Percentiles rank a stretch among this genome's conserved stretches.
phyloP scores from a whole-genome alignment of 441 rosid species.

The Populus hybrid region DNA sequence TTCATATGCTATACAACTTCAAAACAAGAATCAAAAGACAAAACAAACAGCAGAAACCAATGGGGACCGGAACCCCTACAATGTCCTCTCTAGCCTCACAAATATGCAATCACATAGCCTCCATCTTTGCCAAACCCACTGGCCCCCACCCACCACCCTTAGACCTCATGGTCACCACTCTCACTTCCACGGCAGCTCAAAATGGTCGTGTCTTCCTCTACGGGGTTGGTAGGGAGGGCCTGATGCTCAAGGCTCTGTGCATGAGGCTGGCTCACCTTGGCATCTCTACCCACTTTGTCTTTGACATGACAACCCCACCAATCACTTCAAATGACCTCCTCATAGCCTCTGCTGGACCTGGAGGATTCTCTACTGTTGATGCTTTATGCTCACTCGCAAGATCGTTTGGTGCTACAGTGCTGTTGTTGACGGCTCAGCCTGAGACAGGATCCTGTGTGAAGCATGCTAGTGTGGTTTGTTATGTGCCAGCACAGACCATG shows the following conservation, averaged over 20 bases:
- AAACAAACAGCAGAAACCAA: neutral
- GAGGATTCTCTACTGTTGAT: conserved; percentile 81
- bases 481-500: conserved; percentile 80
- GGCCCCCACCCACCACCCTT: conserved; percentile 49
- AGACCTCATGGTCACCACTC: conserved; percentile 45
- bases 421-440: conserved; percentile 68
- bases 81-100: conserved; percentile 45
- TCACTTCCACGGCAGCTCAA: conserved; percentile 42
- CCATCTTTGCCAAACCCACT: conserved; percentile 52
- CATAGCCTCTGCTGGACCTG: conserved; percentile 81
- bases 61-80: conserved; percentile 30
- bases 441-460: conserved; percentile 53
- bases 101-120: conserved; percentile 61
- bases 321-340: conserved; percentile 64
- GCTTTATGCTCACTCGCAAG: conserved; percentile 70
- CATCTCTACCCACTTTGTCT: conserved; percentile 67
- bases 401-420: conserved; percentile 54
- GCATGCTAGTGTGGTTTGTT: conserved; percentile 63
- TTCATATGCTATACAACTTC: too few relatives aligned
- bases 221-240: conserved; percentile 87
- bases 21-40: too few relatives aligned
- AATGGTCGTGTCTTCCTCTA: conserved; percentile 61
- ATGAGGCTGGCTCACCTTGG: conserved; percentile 86
- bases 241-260: conserved; percentile 77
- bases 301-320: conserved; percentile 85